Conservation (phyloP, 2,329 filamentous ascomycete genomes). For the Teratosphaeria nubilosa region DNA sequence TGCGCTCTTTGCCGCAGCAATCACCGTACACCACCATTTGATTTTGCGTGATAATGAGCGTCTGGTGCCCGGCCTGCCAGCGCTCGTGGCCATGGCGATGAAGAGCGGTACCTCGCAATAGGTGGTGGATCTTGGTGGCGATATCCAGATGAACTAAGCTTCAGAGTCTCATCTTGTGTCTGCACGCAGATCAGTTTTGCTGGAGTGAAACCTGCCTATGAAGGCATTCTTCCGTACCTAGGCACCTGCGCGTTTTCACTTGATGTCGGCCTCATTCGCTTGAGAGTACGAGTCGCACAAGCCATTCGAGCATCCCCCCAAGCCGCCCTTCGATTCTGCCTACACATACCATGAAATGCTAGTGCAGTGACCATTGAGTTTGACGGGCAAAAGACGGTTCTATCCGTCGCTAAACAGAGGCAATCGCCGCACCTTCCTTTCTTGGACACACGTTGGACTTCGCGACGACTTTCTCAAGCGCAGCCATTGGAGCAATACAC, state of each 20-base stretch:
- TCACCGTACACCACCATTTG: background rate
- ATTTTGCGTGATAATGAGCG: background rate
- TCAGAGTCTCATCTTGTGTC: no score
- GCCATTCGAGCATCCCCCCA: no score
- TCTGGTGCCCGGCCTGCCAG: background rate
- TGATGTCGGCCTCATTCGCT: no score
- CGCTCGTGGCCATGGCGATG: background rate
- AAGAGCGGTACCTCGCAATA: background rate
- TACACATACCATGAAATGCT: no score
- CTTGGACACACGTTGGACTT: background rate
- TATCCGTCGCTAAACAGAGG: background rate
- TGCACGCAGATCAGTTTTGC: background rate
- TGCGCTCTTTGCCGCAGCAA: background rate
- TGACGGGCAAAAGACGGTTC: background rate
- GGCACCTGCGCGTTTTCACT: no score
- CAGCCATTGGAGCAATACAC: background rate
- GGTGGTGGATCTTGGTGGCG: background rate
- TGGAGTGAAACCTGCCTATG: no score
- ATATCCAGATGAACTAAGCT: no score
- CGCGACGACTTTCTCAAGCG: background rate
- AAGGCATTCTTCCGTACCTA: no score
- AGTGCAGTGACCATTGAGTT: no score
- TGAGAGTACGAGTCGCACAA: no score
- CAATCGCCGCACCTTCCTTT: background rate
- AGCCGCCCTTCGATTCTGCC: no score